Evolutionary conservation across 768 basidiomycete species (phyloP).

Genomic region (Lactifluus rugatus): DNA sequence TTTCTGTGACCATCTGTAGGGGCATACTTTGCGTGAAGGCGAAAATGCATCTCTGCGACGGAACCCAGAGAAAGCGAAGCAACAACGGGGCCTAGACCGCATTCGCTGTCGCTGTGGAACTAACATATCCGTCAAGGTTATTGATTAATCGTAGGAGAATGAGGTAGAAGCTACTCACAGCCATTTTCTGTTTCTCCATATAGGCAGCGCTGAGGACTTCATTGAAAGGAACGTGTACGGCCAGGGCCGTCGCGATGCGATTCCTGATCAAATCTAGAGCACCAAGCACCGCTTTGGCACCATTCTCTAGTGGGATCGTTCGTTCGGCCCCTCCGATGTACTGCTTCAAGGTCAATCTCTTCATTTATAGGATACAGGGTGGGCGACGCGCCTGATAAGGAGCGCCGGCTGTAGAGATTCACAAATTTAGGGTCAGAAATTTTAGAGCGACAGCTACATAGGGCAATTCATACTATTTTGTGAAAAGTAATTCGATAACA

Average conservation of each 20-base stretch:
- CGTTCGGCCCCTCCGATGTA: slow-evolving; percentile 71
- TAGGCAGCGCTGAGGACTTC: slow-evolving; percentile 76
- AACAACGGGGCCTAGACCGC: slow-evolving; percentile 60
- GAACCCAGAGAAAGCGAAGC: slow-evolving; percentile 73
- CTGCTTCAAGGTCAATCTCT: slow-evolving; percentile 27
- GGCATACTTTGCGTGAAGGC: slow-evolving; percentile 34
- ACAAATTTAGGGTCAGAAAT: background rate
- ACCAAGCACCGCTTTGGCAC: slow-evolving; percentile 46
- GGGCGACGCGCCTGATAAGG: slow-evolving; percentile 55
- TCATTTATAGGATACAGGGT: background rate
- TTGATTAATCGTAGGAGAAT: background rate
- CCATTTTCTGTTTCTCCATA: slow-evolving; percentile 80
- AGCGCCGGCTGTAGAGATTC: slow-evolving; percentile 47
- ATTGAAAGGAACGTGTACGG: slow-evolving; percentile 42
- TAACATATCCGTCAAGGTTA: slow-evolving; percentile 20
- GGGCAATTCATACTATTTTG: slow-evolving; percentile 54
- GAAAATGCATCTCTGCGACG: slow-evolving; percentile 73
- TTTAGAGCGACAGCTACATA: background rate
- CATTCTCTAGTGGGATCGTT: slow-evolving; percentile 53
- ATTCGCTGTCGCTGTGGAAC: slow-evolving; percentile 77
- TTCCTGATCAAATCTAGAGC: slow-evolving; percentile 52
- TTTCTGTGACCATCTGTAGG: slow-evolving; percentile 22
- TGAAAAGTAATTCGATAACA: slow-evolving; percentile 77
- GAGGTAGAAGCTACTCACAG: slow-evolving; percentile 36
- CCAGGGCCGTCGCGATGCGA: slow-evolving; percentile 42